Base-by-base conservation (phyloP, 1,139 yeast genomes). In the Lodderomyces metapsilosis region DNA sequence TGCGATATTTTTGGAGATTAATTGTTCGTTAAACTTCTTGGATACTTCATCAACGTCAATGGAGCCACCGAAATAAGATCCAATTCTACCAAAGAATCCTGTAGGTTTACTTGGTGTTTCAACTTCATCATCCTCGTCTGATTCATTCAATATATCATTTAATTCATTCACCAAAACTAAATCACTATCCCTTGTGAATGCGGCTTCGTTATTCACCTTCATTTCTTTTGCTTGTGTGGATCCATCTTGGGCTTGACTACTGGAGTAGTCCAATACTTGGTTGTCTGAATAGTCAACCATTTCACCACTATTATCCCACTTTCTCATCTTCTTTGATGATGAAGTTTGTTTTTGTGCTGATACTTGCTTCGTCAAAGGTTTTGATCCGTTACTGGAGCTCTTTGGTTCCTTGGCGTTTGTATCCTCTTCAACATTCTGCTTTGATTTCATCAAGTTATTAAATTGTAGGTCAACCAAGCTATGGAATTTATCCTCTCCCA, bases 231-330 rank as follows among this genome's bases (percentile, higher is more conserved):
- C 11, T 10, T 42, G 78, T 80, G 0, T 76, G 78, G 12, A 12
- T 8, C 3, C 31, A 12, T 5, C 55, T 5, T 44, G 52, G 7
- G 43, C 54, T 18, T 40, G 32, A 11, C 48, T 61, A 2, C 24
- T 9, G 23, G 75, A 69, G 45, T 65, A 71, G 46, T 71, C 77
- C 40, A 72, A 60, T 0, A 50, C 56, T 35, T 45, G 46, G n/a
- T 47, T 56, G 10, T 50, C 55, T 18, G 45, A 53, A 16, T 49
- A 59, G n/a, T 56, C 64, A 2, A 65, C 65, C 53, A 65, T 50
- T 43, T 66, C 69, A 40, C 66, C 69, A 35, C 66, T 72, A 38
- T 68, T 71, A 39, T 68, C 72, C 78, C 78, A 72, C 47, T 66
- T 69, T 46, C 78, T 59, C 77, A 71, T 68, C 50, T 69, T 71